These are phyloP conservation scores for Trichothecium roseum DNA, from an alignment of 2,329 filamentous ascomycete genomes.

Conservation along the genomic window DNA sequence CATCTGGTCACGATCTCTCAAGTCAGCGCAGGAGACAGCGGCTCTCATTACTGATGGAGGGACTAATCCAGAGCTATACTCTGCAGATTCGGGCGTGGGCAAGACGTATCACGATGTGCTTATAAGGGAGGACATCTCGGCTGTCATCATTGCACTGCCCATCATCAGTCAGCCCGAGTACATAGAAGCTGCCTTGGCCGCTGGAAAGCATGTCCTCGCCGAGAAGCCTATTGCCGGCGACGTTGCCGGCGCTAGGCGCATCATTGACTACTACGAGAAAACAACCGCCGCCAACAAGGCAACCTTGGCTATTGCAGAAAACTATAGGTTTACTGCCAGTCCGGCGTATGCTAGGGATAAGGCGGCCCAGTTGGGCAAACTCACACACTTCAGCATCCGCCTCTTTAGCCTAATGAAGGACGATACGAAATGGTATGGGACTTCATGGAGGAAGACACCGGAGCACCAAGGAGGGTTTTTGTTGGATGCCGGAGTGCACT, in stretches of 20 bases:
- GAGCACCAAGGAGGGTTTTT: slow-evolving; percentile 67
- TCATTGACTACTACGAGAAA: slow-evolving; percentile 24
- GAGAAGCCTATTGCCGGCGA: slow-evolving; percentile 61
- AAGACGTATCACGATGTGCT: slow-evolving; percentile 41
- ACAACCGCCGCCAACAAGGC: slow-evolving; percentile 14
- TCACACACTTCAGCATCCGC: slow-evolving; percentile 36
- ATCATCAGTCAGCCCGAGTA: slow-evolving; percentile 49
- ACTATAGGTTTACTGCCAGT: slow-evolving; percentile 54
- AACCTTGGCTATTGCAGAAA: slow-evolving; percentile 58
- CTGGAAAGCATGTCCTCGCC: slow-evolving; percentile 59
- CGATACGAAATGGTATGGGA: slow-evolving; percentile 37
- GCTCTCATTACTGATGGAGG: slow-evolving; percentile 22
- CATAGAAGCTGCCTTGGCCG: slow-evolving; percentile 47
- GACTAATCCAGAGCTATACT: slow-evolving; percentile 40
- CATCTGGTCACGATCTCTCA: slow-evolving; percentile 53
- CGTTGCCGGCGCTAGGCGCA: slow-evolving; percentile 29
- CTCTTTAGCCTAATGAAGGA: slow-evolving; percentile 22
- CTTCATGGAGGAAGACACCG: slow-evolving; percentile 53
- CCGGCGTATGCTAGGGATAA: slow-evolving; percentile 41
- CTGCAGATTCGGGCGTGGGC: slow-evolving; percentile 37
- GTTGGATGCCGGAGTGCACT: slow-evolving; percentile 68
- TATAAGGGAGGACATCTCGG: slow-evolving; percentile 40
- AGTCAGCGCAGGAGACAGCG: slow-evolving; percentile 39
- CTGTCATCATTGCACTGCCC: slow-evolving; percentile 50
- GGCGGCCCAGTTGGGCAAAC: slow-evolving; percentile 16